These are phyloP conservation scores for Plantago elongata DNA, from an alignment of 257 asterid genomes.

Conservation along the genomic window DNA sequence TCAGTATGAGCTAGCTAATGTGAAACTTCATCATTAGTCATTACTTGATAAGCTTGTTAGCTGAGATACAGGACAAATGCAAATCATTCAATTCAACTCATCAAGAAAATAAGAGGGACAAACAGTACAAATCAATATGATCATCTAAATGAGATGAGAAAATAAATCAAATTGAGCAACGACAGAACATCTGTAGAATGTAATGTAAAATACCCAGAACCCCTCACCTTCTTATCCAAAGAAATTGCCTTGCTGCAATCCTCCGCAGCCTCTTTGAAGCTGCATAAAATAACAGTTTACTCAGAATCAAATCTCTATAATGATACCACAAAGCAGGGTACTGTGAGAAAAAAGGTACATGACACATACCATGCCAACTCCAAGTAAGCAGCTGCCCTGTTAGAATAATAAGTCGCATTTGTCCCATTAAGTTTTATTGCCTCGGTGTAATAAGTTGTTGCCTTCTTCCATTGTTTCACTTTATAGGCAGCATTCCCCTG, in stretches of 20 bases:
- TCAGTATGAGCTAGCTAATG: no score
- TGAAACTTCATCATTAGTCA: no score
- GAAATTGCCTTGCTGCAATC: slow-evolving; percentile 83
- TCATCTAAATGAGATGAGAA: slow-evolving; percentile 6
- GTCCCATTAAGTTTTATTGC: slow-evolving; percentile 66
- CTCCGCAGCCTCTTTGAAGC: slow-evolving; percentile 79
- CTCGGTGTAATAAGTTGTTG: slow-evolving; percentile 75
- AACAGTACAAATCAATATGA: background rate
- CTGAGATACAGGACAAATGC: no score
- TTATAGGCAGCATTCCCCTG: slow-evolving; percentile 97
- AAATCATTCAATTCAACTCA: no score
- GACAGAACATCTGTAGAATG: background rate
- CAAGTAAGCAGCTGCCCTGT: slow-evolving; percentile 94
- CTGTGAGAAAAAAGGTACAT: slow-evolving; percentile 15
- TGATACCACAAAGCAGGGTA: slow-evolving; percentile 3
- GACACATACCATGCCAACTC: slow-evolving; percentile 80
- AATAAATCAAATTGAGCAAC: background rate
- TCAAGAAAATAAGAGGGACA: slow-evolving; percentile 1
- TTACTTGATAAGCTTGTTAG: no score
- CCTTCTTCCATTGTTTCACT: slow-evolving; percentile 86
- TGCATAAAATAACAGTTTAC: slow-evolving; percentile 20
- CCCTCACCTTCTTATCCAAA: slow-evolving; percentile 80
- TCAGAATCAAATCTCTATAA: slow-evolving; percentile 12
- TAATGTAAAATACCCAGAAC: slow-evolving; percentile 6
- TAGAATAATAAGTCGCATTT: slow-evolving; percentile 71